Evolutionary conservation across 495 filamentous ascomycete genomes (phyloP).

Genomic region (Neurospora sp.): DNA sequence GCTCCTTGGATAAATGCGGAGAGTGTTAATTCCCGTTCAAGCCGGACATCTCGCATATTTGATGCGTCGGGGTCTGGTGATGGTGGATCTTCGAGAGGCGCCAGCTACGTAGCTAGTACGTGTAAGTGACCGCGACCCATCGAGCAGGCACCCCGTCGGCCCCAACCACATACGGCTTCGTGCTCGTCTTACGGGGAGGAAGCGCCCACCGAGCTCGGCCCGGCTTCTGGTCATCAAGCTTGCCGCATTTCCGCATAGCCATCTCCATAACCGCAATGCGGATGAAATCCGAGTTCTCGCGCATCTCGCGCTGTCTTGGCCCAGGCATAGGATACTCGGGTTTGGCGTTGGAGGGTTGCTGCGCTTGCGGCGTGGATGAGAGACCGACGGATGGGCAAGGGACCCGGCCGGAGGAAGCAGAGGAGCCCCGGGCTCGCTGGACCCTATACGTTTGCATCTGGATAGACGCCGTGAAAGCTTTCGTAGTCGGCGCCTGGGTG

Average conservation of each 20-base stretch:
- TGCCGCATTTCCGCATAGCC: conserved; percentile 89
- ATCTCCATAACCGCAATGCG: conserved; percentile 92
- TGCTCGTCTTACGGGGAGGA: conserved; percentile 63
- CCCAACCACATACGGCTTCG: conserved; percentile 42
- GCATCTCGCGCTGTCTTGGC: conserved; percentile 72
- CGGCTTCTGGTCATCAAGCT: conserved; percentile 75
- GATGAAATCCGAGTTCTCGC: conserved; percentile 91
- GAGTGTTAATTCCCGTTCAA: background rate
- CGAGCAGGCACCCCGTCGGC: conserved; percentile 41
- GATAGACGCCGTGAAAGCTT: conserved; percentile 60
- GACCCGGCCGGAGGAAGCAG: conserved; percentile 27
- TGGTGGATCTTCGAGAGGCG: background rate
- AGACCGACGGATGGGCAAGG: conserved; percentile 22
- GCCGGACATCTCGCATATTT: background rate
- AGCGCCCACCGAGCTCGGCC: conserved; percentile 76
- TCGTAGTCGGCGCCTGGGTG: conserved; percentile 17
- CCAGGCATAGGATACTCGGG: conserved; percentile 31
- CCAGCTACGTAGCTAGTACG: background rate
- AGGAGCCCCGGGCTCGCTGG: conserved; percentile 32
- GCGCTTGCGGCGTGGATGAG: conserved; percentile 31
- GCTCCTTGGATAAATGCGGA: background rate
- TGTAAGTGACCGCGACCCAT: conserved; percentile 32
- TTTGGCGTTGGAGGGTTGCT: conserved; percentile 20
- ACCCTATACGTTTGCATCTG: conserved; percentile 78
- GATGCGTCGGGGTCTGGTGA: background rate